Conservation (phyloP, 257 asterid species). For the Rehmannia glutinosa region DNA sequence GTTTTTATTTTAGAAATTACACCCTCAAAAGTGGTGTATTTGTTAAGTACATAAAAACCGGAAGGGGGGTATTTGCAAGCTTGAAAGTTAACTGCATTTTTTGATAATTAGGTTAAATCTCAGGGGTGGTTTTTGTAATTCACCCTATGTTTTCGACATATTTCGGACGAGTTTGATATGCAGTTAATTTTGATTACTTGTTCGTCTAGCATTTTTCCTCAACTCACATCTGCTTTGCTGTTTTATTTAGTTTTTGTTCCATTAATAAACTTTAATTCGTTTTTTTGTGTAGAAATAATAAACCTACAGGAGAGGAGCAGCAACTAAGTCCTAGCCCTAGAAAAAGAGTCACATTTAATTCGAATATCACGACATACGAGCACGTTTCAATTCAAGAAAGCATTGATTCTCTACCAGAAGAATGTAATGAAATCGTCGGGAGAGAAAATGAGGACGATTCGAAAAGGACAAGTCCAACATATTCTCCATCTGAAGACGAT, state of each 20-base stretch:
- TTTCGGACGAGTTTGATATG: too few relatives aligned
- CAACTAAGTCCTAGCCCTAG: constrained; percentile 37
- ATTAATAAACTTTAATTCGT: not conserved
- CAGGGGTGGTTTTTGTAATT: too few relatives aligned
- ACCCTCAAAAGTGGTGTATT: too few relatives aligned
- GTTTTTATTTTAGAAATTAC: too few relatives aligned
- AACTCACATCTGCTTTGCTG: not conserved
- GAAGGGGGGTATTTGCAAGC: too few relatives aligned
- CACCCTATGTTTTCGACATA: too few relatives aligned
- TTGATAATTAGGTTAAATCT: too few relatives aligned
- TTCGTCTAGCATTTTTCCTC: too few relatives aligned
- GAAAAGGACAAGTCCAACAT: constrained; percentile 21
- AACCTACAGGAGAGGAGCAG: constrained; percentile 43
- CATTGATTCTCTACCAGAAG: constrained; percentile 45
- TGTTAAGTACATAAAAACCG: too few relatives aligned
- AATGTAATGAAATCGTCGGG: not conserved
- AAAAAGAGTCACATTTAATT: constrained; percentile 68
- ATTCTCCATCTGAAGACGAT: constrained; percentile 38
- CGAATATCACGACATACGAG: constrained; percentile 57
- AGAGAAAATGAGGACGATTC: constrained; percentile 19
- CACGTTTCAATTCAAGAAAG: constrained; percentile 47
- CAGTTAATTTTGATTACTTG: too few relatives aligned
- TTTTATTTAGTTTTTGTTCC: not conserved
- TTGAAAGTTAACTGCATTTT: too few relatives aligned
- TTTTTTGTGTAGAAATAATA: constrained; percentile 35